Percentiles rank a stretch among this genome's conserved stretches.
These are phyloP conservation scores for Biscutella laevigata DNA, from an alignment of 441 rosid species.

Conservation along the genomic window DNA sequence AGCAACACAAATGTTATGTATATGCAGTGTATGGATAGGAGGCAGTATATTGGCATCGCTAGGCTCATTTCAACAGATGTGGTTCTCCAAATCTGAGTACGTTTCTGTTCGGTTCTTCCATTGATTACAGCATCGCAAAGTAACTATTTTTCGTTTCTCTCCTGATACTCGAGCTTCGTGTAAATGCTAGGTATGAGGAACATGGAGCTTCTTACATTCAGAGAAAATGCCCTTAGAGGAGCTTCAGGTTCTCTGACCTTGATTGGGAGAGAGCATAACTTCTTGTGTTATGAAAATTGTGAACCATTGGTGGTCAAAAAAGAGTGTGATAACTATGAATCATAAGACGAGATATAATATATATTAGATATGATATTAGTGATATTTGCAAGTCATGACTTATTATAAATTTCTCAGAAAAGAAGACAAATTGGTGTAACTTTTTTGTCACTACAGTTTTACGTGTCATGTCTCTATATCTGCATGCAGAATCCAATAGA, in stretches of 20 bases:
- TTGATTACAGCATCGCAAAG: neutral
- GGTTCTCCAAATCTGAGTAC: constrained; percentile 98
- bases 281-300: too few species aligned
- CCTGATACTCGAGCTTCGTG: neutral
- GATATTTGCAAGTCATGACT: too few species aligned
- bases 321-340: too few species aligned
- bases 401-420: too few species aligned
- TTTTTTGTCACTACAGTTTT: constrained; percentile 25
- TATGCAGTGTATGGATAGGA: constrained; percentile 91
- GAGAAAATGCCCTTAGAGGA: constrained; percentile 75
- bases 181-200: constrained; percentile 71
- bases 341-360: too few species aligned
- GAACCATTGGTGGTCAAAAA: too few species aligned
- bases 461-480: constrained; percentile 25
- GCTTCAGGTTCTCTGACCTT: neutral
- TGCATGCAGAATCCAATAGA: constrained; percentile 26
- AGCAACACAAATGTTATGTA: constrained; percentile 1
- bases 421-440: neutral
- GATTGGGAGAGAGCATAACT: too few species aligned
- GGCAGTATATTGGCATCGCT: constrained; percentile 96
- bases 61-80: constrained; percentile 99
- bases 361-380: too few species aligned
- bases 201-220: constrained; percentile 89
- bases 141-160: neutral
- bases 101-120: constrained; percentile 19